Base-by-base conservation (phyloP, 2,329 filamentous ascomycete species). In the Sporothrix humicola region DNA sequence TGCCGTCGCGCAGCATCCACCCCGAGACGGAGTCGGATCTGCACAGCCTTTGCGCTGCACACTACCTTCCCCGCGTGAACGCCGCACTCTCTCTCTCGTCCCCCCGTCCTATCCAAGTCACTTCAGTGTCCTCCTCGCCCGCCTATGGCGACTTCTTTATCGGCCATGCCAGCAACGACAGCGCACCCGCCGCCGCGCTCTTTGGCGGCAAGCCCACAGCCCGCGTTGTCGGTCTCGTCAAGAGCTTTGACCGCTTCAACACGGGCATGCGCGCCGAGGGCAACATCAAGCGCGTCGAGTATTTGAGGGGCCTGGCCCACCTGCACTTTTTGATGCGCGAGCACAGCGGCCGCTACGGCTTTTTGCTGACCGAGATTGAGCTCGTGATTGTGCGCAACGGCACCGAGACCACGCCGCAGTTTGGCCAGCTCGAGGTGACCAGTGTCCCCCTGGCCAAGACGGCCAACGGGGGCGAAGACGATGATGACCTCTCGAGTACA, bases 301-400 rank as follows among this genome's bases (percentile, higher is more conserved):
- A 98, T 84, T 91, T 98, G 23, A 91, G 92, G 69, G 93, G 93
- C 1, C 89, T 98, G 5, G 88, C 94, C 0, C 93, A 97, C 78
- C 85, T 98, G 61, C 95, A 98, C 82, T 89, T 93, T 80, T 91
- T 91, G 79, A 97, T 98, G 94, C 94, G 95, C 81, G 94, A 97
- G 83, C 93, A 97, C 83, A 91, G 91, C 77, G 97, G 93, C 80
- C 91, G 95, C 74, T 98, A 98, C 82, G 95, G 95, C 72, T 98
- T 97, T 85, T 95, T 98, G 82, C 90, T 98, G 79, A 98, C 94
- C 0, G 95, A 98, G 83, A 97, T 97, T 78, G 95, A 98, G 83
- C 90, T 98, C 9, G 91, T 98, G 54, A 90, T 96, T 78, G 94
- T 97, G 0, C 93, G 95, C 78, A 93, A 92, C 77, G 94, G 95